Conservation (phyloP, 2,329 filamentous ascomycete species). For the Ceratocystis smalleyi region DNA sequence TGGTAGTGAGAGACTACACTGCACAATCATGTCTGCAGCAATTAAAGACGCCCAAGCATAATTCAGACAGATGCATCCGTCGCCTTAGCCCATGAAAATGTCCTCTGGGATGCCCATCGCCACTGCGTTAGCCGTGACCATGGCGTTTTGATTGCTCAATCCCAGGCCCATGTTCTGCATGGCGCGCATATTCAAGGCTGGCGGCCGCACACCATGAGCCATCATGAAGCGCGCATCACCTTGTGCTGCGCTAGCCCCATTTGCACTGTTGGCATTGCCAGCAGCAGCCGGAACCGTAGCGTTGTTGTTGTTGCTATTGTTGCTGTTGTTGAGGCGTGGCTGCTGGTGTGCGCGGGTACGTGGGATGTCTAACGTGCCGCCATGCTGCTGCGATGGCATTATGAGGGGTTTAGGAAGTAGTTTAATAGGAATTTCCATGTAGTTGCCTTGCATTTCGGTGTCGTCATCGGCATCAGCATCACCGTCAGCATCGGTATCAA, state of each 20-base stretch:
- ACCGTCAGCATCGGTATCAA: constrained; percentile 23
- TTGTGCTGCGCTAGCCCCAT: not conserved
- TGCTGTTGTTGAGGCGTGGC: constrained; percentile 3
- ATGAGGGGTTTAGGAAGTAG: constrained; percentile 17
- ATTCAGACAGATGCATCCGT: not conserved
- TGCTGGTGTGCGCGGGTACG: constrained; percentile 24
- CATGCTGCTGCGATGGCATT: constrained; percentile 25
- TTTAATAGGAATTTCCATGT: constrained; percentile 26
- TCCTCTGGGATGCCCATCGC: constrained; percentile 30
- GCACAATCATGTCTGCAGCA: not conserved
- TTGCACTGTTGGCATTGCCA: not conserved
- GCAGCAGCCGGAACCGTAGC: not conserved
- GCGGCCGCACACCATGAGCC: not conserved
- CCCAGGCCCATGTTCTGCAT: constrained; percentile 31
- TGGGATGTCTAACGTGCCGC: constrained; percentile 30
- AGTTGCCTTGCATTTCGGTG: constrained; percentile 44
- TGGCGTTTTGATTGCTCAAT: constrained; percentile 26
- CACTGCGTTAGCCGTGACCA: constrained; percentile 30
- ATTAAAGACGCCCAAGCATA: not conserved
- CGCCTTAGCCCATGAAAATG: constrained; percentile 37
- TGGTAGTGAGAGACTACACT: not conserved
- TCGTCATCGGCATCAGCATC: constrained; percentile 27
- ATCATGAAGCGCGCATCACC: constrained; percentile 11
- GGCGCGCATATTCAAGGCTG: constrained; percentile 29
- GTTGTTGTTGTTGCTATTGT: not conserved